Evolutionary conservation across 2,329 filamentous ascomycete genomes (phyloP).

Genomic region (Gnomoniopsis sp.): DNA sequence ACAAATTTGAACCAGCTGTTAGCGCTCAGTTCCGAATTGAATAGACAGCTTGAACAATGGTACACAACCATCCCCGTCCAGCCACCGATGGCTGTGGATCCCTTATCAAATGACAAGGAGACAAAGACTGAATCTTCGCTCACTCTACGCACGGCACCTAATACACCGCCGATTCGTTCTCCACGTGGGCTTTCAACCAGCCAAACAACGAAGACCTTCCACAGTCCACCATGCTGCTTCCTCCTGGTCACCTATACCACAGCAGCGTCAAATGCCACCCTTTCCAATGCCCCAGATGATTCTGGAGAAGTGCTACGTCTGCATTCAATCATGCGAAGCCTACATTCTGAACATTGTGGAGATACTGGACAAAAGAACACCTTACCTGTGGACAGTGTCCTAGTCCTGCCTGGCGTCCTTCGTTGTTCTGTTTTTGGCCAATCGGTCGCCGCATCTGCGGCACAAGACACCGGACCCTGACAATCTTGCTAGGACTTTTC

Average conservation of each 20-base stretch:
- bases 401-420: constrained; percentile 33
- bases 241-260: constrained; percentile 8
- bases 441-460: constrained; percentile 26
- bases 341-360: constrained; percentile 33
- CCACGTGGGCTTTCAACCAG: constrained; percentile 24
- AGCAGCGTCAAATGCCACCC: not conserved
- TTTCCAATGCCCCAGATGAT: constrained; percentile 24
- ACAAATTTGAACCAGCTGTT: constrained; percentile 28
- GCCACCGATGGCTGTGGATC: constrained; percentile 55
- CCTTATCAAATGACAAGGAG: constrained; percentile 60
- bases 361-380: constrained; percentile 33
- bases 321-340: constrained; percentile 32
- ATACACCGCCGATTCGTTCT: constrained; percentile 61
- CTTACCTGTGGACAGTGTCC: constrained; percentile 34
- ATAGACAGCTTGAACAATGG: constrained; percentile 36
- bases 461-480: constrained; percentile 27
- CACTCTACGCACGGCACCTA: constrained; percentile 68
- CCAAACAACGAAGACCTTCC: constrained; percentile 6
- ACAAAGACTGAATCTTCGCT: constrained; percentile 66
- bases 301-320: constrained; percentile 31
- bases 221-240: not conserved
- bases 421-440: constrained; percentile 30
- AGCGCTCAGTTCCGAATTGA: constrained; percentile 32
- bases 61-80: constrained; percentile 34
- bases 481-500: constrained; percentile 26